A percentile compares a stretch with the other conserved stretches of the same genome.
Evolutionary conservation across 371 early-diverging fungal genomes (phyloP).

Genomic region (Apophysomyces sp.): DNA sequence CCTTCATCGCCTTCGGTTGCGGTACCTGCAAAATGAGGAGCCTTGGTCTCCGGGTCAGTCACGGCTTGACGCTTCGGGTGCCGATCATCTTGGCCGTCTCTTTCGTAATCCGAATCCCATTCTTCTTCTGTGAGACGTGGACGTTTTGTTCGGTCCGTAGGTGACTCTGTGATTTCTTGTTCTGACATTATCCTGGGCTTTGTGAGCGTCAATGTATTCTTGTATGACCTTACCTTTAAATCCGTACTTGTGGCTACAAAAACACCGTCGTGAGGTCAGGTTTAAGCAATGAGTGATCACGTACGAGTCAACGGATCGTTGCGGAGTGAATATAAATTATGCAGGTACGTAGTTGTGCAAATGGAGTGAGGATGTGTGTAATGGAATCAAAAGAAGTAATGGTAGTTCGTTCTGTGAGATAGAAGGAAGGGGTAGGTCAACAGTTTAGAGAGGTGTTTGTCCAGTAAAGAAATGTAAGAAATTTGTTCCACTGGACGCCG

Average conservation of each 20-base stretch:
- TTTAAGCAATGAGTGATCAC: neutral
- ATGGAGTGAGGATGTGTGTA: neutral
- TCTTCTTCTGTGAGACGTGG: conserved; percentile 47
- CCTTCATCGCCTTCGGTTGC: conserved; percentile 6
- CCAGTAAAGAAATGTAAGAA: neutral
- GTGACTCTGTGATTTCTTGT: conserved; percentile 24
- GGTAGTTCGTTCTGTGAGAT: conserved; percentile 1
- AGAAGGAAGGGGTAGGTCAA: conserved; percentile 3
- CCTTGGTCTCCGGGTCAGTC: conserved; percentile 49
- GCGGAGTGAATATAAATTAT: conserved; percentile 1
- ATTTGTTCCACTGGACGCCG: neutral
- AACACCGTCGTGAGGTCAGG: neutral
- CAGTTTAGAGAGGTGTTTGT: neutral
- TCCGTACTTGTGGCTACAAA: neutral
- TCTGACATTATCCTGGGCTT: conserved; percentile 9
- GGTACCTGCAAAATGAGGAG: conserved; percentile 44
- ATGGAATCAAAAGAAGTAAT: conserved; percentile 2
- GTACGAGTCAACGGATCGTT: neutral
- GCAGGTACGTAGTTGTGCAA: conserved; percentile 8
- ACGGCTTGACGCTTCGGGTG: conserved; percentile 49
- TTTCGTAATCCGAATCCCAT: conserved; percentile 37
- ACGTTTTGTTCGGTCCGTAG: conserved; percentile 46
- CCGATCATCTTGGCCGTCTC: conserved; percentile 37
- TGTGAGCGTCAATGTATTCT: neutral
- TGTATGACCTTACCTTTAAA: neutral